Evolutionary conservation across 768 basidiomycete genomes (phyloP).

Genomic region (Fibroporia radiculosa): DNA sequence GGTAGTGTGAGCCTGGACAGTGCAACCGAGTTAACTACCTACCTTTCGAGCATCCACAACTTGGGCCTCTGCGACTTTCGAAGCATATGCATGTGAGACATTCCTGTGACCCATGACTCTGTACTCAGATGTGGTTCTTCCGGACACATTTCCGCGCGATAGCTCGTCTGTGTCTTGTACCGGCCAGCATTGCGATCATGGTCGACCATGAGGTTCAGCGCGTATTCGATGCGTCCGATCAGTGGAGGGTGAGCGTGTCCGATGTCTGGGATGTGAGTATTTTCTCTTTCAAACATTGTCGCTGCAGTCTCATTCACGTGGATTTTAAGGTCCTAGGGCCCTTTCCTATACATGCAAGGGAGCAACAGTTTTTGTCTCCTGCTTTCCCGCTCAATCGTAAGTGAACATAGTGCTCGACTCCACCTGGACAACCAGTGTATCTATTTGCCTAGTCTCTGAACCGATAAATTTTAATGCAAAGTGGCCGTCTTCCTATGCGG

Average conservation of each 20-base stretch:
- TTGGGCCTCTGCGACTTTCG: too few relatives aligned
- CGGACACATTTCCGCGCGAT: background rate
- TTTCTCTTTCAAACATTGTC: background rate
- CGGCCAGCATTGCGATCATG: background rate
- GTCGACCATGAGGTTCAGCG: background rate
- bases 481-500: conserved; percentile 66
- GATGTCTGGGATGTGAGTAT: conserved; percentile 13
- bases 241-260: conserved; percentile 10
- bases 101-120: background rate
- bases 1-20: too few relatives aligned
- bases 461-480: conserved; percentile 39
- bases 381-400: conserved; percentile 64
- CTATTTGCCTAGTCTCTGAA: conserved; percentile 34
- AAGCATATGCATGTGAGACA: too few relatives aligned
- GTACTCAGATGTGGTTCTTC: background rate
- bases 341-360: conserved; percentile 77
- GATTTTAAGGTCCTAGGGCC: conserved; percentile 62
- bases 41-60: too few relatives aligned
- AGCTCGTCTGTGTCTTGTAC: background rate
- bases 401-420: conserved; percentile 10
- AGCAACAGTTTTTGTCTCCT: conserved; percentile 77
- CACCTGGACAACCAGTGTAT: conserved; percentile 2
- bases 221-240: conserved; percentile 2
- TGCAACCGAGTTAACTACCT: too few relatives aligned
- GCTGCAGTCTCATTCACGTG: background rate